phyloP scores from a whole-genome alignment of 495 filamentous ascomycete species.

The Clavariopsis aquatica region DNA sequence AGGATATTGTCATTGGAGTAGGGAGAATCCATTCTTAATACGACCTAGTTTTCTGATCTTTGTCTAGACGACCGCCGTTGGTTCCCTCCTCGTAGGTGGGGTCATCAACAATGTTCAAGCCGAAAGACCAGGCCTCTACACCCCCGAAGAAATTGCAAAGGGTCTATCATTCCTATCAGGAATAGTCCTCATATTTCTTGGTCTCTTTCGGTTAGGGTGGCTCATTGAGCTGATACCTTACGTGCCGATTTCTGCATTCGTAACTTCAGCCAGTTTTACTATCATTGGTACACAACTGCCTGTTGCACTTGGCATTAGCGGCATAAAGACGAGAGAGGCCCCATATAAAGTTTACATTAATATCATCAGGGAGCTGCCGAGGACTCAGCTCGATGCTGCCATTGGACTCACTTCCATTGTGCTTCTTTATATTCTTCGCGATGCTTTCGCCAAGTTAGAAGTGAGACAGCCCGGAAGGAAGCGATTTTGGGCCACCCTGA shows the following conservation, averaged over 20 bases:
- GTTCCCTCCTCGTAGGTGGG: conserved; percentile 17
- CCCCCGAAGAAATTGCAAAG: conserved; percentile 18
- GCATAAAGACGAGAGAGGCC: conserved; percentile 15
- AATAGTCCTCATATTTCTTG: conserved; percentile 17
- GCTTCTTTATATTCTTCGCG: conserved; percentile 7
- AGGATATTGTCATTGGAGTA: conserved; percentile 24
- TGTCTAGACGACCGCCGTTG: conserved; percentile 19
- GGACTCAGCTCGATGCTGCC: conserved; percentile 4
- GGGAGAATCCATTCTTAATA: background rate
- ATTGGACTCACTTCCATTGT: conserved; percentile 21
- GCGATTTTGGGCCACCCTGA: conserved; percentile 13
- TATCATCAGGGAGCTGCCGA: background rate
- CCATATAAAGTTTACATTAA: conserved; percentile 15
- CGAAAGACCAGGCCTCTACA: conserved; percentile 14
- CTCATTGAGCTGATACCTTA: conserved; percentile 25
- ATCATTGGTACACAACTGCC: conserved; percentile 19
- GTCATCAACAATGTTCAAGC: conserved; percentile 14
- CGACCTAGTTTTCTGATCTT: background rate
- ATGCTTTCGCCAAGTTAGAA: conserved; percentile 8
- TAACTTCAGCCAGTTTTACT: conserved; percentile 22
- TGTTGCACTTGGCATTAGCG: conserved; percentile 17
- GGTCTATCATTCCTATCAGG: conserved; percentile 17
- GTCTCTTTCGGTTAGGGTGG: conserved; percentile 24
- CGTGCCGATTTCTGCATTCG: conserved; percentile 20
- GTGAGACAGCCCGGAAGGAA: conserved; percentile 10